Base-by-base conservation (phyloP, 371 early-diverging fungal species). In the Lichtheimia ornata region DNA sequence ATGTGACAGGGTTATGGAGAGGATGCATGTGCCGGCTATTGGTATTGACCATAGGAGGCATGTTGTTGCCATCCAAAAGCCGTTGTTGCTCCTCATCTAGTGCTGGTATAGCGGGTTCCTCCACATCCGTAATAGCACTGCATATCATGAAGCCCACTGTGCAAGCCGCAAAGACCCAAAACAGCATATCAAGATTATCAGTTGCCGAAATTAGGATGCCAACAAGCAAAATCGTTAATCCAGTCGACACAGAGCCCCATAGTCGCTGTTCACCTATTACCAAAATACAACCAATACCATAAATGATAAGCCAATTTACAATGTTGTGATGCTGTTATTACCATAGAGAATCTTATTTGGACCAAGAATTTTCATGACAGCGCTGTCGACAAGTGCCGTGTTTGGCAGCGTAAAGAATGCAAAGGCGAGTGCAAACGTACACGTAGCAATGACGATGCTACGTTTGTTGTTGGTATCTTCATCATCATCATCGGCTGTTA, bases 271-370 rank as follows among this genome's bases (percentile, higher is more conserved):
- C 68, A 12, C 79, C 79, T 78, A 62, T 40, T 30, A 18, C 15
- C 15, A 13, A 18, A n/a, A 18, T n/a, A n/a, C 22, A 22, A 22
- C 2, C 22, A 22, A 22, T 2, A 22, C 22, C 0, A 47, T n/a
- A 0, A 7, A 22, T 18, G 35, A 35, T 35, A 3, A 47, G 18
- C 11, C 35, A 35, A 5, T 7, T 7, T 28, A 28, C 4, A 25
- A 49, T 42, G 28, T 4, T 28, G 28, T 4, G n/a, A n/a, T 4
- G 28, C 0, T 28, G 11, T 11, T 35, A 35, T 53, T 76, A 71
- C 80, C 80, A 56, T 79, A 79, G n/a, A 79, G 52, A 11, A 79
- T 67, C 50, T 79, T 79, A 56, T 79, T 68, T 13, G 77, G 72
- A 5, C 80, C 80, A 17, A 80, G 59, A 17, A 76, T 74, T 30